These are phyloP conservation scores for Spatholobus suberectus DNA, from an alignment of 306 rosid species.

Conservation along the genomic window DNA sequence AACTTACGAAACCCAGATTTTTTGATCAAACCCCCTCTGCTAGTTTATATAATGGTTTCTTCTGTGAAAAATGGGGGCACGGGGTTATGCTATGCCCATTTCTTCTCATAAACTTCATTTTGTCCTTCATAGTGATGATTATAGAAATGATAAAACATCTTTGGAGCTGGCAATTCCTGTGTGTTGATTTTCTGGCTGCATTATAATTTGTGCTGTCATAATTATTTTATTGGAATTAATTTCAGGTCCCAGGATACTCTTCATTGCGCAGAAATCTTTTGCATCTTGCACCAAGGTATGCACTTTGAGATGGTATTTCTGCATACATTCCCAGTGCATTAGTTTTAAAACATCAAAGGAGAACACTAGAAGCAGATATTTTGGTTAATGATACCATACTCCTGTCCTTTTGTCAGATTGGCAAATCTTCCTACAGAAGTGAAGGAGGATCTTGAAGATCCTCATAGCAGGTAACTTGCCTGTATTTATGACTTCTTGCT, in stretches of 20 bases:
- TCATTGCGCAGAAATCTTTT: constrained; percentile 76
- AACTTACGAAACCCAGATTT: neutral
- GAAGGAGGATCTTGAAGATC: constrained; percentile 86
- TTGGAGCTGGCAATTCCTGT: constrained; percentile 15
- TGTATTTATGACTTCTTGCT: constrained; percentile 30
- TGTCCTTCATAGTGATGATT: neutral
- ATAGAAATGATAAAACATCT: constrained; percentile 30
- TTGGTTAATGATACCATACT: constrained; percentile 28
- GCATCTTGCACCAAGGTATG: constrained; percentile 78
- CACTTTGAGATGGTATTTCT: constrained; percentile 5
- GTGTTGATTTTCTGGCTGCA: constrained; percentile 15
- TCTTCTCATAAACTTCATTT: neutral
- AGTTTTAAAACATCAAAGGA: constrained; percentile 4
- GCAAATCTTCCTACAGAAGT: constrained; percentile 77
- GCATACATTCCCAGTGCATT: constrained; percentile 8
- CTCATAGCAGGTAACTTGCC: constrained; percentile 71
- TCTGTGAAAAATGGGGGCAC: neutral
- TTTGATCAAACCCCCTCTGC: neutral
- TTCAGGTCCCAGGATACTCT: constrained; percentile 69
- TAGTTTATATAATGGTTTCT: constrained; percentile 15
- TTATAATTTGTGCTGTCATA: constrained; percentile 26
- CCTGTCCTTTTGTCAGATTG: constrained; percentile 54
- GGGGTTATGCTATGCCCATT: constrained; percentile 9
- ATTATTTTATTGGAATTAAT: constrained; percentile 33
- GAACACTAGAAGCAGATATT: constrained; percentile 16